Evolutionary conservation across 805 yeast genomes (phyloP).

Genomic region (Metschnikowia shivogae): DNA sequence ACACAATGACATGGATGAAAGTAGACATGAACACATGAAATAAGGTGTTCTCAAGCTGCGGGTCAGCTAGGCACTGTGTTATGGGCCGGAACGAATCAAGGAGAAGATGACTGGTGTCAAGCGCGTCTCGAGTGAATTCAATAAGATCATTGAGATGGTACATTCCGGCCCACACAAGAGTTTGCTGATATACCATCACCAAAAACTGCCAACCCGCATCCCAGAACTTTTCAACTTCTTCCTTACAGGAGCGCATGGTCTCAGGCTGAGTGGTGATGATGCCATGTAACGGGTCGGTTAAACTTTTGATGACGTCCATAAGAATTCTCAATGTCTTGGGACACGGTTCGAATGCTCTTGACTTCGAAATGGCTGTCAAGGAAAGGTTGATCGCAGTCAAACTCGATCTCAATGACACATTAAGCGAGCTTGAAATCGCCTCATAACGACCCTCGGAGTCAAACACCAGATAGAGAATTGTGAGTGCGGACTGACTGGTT

Average conservation of each 20-base stretch:
- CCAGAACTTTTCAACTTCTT: conserved; percentile 54
- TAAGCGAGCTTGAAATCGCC: conserved; percentile 57
- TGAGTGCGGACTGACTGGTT: conserved; percentile 65
- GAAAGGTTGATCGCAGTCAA: conserved; percentile 47
- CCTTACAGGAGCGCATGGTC: conserved; percentile 4
- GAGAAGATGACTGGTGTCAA: conserved; percentile 69
- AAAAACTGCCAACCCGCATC: conserved; percentile 65
- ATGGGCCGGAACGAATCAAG: conserved; percentile 60
- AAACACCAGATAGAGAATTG: conserved; percentile 68
- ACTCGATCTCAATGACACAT: conserved; percentile 40
- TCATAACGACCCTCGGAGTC: conserved; percentile 74
- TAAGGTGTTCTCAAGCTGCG: conserved; percentile 22
- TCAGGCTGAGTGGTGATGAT: conserved; percentile 27
- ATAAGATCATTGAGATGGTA: conserved; percentile 55
- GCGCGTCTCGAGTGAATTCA: conserved; percentile 82
- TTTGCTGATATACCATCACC: conserved; percentile 60
- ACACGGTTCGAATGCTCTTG: conserved; percentile 63
- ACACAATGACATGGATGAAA: conserved; percentile 62
- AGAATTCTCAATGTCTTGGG: conserved; percentile 70
- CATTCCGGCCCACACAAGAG: conserved; percentile 70
- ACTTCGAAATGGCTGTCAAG: conserved; percentile 40
- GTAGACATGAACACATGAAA: conserved; percentile 56
- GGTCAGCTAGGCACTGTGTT: conserved; percentile 16
- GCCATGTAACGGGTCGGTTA: conserved; percentile 67
- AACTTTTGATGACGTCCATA: conserved; percentile 64